These are phyloP conservation scores for Pulveroboletus sp. DNA, from an alignment of 768 basidiomycete species.

Conservation along the genomic window DNA sequence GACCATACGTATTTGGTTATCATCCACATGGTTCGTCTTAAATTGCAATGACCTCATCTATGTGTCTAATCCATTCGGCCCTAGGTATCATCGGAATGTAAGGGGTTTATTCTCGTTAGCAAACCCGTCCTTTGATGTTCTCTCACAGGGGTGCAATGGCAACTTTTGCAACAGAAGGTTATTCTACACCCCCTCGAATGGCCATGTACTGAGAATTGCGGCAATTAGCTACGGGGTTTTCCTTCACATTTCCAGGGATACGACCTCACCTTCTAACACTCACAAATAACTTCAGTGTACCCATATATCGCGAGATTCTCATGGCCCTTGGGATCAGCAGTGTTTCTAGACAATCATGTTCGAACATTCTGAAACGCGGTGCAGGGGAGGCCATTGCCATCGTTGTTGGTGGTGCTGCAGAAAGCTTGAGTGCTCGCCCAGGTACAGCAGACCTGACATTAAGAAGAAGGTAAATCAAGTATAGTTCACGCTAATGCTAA, in stretches of 20 bases:
- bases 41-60: neutral
- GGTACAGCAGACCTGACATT: slow-evolving; percentile 93
- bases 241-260: slow-evolving; percentile 84
- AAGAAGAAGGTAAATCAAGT: slow-evolving; percentile 49
- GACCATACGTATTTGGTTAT: slow-evolving; percentile 96
- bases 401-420: slow-evolving; percentile 94
- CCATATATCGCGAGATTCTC: slow-evolving; percentile 89
- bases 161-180: slow-evolving; percentile 95
- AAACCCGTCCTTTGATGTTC: neutral
- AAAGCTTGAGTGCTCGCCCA: slow-evolving; percentile 88
- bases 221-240: slow-evolving; percentile 79
- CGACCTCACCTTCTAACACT: slow-evolving; percentile 90
- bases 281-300: slow-evolving; percentile 84
- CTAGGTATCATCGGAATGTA: slow-evolving; percentile 97
- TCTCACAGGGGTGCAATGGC: slow-evolving; percentile 78
- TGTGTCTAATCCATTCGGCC: slow-evolving; percentile 4
- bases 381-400: slow-evolving; percentile 78
- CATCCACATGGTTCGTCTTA: slow-evolving; percentile 83
- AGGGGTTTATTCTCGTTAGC: slow-evolving; percentile 24
- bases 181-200: slow-evolving; percentile 2
- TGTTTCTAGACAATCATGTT: slow-evolving; percentile 86
- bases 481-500: neutral
- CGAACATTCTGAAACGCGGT: slow-evolving; percentile 70
- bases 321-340: slow-evolving; percentile 86
- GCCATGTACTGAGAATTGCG: neutral